Evolutionary conservation across 768 basidiomycete genomes (phyloP).

Genomic region (Tephrocybe rancida): DNA sequence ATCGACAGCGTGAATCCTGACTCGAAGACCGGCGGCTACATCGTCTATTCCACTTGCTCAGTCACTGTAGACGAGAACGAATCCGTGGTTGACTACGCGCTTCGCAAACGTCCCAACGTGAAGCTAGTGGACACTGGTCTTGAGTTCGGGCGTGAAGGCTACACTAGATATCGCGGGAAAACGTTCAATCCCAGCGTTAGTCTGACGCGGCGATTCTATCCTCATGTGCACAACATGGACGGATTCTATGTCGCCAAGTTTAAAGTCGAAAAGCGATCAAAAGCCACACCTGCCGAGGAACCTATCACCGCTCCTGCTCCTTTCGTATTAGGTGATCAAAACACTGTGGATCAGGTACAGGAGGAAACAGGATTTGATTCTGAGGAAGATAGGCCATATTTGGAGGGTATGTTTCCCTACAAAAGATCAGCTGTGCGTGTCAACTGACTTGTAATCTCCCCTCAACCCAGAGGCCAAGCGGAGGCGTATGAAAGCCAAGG

Average conservation of each 20-base stretch:
- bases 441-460: constrained; percentile 8
- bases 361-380: constrained; percentile 68
- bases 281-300: constrained; percentile 37
- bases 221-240: constrained; percentile 99
- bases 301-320: constrained; percentile 21
- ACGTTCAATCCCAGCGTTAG: constrained; percentile 77
- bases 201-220: constrained; percentile 89
- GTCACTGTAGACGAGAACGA: constrained; percentile 99
- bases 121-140: constrained; percentile 92
- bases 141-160: constrained; percentile 92
- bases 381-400: constrained; percentile 74
- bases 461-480: constrained; percentile 64
- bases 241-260: constrained; percentile 99
- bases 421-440: constrained; percentile 15
- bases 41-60: constrained; percentile 99
- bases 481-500: constrained; percentile 74
- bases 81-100: constrained; percentile 95
- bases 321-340: constrained; percentile 29
- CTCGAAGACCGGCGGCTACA: constrained; percentile 88
- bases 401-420: constrained; percentile 65
- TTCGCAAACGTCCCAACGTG: constrained; percentile 91
- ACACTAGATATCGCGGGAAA: constrained; percentile 89
- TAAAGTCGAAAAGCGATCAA: constrained; percentile 84
- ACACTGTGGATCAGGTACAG: constrained; percentile 27
- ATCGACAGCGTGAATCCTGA: constrained; percentile 93